Evolutionary conservation across 176 grass and related monocot species (phyloP).

Genomic region (Echinochloa phyllopogon): DNA sequence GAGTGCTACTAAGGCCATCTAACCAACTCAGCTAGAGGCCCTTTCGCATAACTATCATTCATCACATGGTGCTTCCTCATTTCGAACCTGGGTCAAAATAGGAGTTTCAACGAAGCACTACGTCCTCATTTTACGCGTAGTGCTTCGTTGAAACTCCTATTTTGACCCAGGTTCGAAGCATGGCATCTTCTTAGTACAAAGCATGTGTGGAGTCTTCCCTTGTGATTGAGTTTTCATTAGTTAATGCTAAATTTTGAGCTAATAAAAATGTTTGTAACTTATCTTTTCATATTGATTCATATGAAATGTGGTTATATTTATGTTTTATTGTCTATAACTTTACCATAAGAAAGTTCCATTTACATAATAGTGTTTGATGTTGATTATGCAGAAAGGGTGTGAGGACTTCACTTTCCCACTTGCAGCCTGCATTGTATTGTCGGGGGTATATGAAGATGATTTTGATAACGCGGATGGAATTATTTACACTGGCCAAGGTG

Average conservation of each 20-base stretch:
- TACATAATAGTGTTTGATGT: constrained; percentile 42
- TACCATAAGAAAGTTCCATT: constrained; percentile 23
- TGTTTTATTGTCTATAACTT: constrained; percentile 4
- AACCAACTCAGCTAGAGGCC: too few species aligned
- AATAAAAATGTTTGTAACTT: background rate
- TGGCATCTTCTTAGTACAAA: background rate
- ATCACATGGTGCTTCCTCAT: too few species aligned
- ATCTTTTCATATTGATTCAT: constrained; percentile 2
- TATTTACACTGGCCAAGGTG: constrained; percentile 77
- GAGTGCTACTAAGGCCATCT: too few species aligned
- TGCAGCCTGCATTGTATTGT: constrained; percentile 69
- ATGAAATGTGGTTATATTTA: constrained; percentile 17
- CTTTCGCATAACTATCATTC: too few species aligned
- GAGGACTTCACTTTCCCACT: constrained; percentile 64
- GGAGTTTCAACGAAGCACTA: too few species aligned
- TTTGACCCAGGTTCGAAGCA: too few species aligned
- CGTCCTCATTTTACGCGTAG: too few species aligned
- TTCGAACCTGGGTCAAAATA: too few species aligned
- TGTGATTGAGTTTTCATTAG: background rate
- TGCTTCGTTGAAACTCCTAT: too few species aligned
- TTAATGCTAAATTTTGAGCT: background rate
- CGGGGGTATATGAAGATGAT: constrained; percentile 80
- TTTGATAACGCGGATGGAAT: constrained; percentile 64
- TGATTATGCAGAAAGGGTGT: constrained; percentile 50
- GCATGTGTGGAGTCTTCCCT: background rate